A percentile compares a stretch with the other conserved stretches of the same genome.
phyloP scores from a whole-genome alignment of 129 eudicot genomes.

The Flaveria robusta region DNA sequence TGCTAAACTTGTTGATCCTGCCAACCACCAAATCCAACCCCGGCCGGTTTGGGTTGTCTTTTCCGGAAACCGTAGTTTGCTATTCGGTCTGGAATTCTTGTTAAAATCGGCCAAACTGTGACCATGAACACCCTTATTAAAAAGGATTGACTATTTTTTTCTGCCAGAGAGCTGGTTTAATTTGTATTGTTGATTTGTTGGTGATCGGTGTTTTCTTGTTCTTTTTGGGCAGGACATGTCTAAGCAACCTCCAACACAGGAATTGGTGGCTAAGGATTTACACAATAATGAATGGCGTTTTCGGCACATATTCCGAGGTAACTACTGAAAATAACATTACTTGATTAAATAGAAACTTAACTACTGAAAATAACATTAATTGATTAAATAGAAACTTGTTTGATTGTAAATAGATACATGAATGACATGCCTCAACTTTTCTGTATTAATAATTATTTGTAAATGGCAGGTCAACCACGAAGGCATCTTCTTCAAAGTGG shows the following conservation, averaged over 20 bases:
- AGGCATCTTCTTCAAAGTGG: constrained; percentile 98
- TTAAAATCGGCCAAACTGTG: neutral
- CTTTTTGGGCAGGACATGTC: constrained; percentile 83
- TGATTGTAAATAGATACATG: neutral
- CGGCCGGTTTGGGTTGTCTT: neutral
- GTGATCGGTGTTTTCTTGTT: constrained; percentile 5
- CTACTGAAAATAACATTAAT: too few species aligned
- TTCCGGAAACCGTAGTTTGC: neutral
- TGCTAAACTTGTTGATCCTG: neutral
- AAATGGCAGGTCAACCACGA: constrained; percentile 83
- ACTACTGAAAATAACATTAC: neutral
- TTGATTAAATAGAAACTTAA: too few species aligned
- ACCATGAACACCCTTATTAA: neutral
- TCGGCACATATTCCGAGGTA: constrained; percentile 94
- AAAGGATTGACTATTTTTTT: neutral
- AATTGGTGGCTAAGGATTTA: constrained; percentile 87
- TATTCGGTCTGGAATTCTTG: neutral
- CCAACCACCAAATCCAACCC: too few species aligned
- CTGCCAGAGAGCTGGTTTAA: neutral
- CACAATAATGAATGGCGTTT: constrained; percentile 95
- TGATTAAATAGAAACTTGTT: constrained; percentile 2
- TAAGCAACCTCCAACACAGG: constrained; percentile 95
- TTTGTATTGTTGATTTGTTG: neutral
- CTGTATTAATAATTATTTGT: neutral
- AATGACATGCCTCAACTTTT: neutral